Base-by-base conservation (phyloP, 805 yeast genomes). In the Ogataea nitratoaversa region DNA sequence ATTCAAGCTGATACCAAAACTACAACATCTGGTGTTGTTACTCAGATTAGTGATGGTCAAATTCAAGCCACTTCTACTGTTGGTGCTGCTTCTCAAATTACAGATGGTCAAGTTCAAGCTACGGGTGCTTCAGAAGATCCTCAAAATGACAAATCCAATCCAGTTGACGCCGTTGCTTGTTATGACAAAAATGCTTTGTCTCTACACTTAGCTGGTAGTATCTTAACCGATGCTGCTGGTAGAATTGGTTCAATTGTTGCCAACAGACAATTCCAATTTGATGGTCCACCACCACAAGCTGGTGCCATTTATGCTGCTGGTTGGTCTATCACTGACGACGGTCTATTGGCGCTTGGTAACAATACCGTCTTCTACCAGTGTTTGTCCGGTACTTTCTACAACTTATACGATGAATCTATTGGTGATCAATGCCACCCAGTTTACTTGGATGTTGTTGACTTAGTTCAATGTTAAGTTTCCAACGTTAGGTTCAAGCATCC, bases 241-340 rank as follows among this genome's bases (percentile, higher is more conserved):
- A 72, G 80, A 70, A 63, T 75, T 47, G 80, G 80, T 51, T 72
- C 79, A 32, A 74, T 75, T 60, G 80, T 75, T 48, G 78, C 79
- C 43, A 74, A 74, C 74, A 68, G 76, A 66, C 82, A 76, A 64
- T 76, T 76, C 74, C 82, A 76, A 65, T 76, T 76, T 51, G 82
- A 76, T 56, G 81, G 81, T 56, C 80, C 80, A 36, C 79, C 79
- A 61, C 81, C 81, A 44, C 82, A 76, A 65, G 81, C 76, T 42
- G 76, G 76, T 62, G 68, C 76, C 36, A 68, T 70, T 43, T 67
- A 70, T 48, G 77, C 77, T 50, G 74, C 70, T 36, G 76, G 76
- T 43, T 71, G 76, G 76, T 65, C 75, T 32, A 62, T 71, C 45
- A 60, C 70, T 37, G 55, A 59, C 33, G 72, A 66, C 28, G 72